phyloP scores from a whole-genome alignment of 2,329 filamentous ascomycete species.

The Penicillium paneum region DNA sequence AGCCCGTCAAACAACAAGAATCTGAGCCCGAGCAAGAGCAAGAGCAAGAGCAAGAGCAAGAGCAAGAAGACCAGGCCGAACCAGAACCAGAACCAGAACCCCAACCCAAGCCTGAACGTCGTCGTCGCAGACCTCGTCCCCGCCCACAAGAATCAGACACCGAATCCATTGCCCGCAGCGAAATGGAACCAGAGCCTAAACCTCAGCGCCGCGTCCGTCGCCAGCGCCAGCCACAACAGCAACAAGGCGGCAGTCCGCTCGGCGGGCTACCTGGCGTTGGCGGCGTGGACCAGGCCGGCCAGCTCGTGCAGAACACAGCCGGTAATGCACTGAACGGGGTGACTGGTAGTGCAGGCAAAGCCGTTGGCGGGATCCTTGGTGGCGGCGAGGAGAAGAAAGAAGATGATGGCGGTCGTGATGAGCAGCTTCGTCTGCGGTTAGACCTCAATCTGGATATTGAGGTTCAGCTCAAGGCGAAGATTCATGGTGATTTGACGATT shows the following conservation, averaged over 20 bases:
- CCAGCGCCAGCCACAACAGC: slow-evolving; percentile 50
- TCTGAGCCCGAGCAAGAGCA: slow-evolving; percentile 32
- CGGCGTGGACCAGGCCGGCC: slow-evolving; percentile 56
- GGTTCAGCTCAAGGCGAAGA: slow-evolving; percentile 79
- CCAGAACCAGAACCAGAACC: slow-evolving; percentile 35
- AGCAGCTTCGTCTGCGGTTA: slow-evolving; percentile 68
- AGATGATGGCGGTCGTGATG: slow-evolving; percentile 50
- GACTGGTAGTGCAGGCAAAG: slow-evolving; percentile 42
- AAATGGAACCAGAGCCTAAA: slow-evolving; percentile 45
- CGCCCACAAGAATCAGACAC: slow-evolving; percentile 44
- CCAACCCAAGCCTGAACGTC: slow-evolving; percentile 46
- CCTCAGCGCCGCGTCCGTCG: slow-evolving; percentile 32
- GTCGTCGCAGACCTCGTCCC: slow-evolving; percentile 20
- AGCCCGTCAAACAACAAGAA: slow-evolving; percentile 2
- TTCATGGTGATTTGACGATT: slow-evolving; percentile 78
- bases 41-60: slow-evolving; percentile 27
- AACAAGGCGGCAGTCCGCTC: slow-evolving; percentile 40
- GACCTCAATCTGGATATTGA: slow-evolving; percentile 80
- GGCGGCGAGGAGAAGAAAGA: slow-evolving; percentile 41
- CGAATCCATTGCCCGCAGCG: slow-evolving; percentile 52
- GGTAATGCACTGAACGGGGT: slow-evolving; percentile 47
- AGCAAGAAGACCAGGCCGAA: slow-evolving; percentile 16
- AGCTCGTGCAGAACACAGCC: slow-evolving; percentile 51
- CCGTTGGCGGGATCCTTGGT: slow-evolving; percentile 39
- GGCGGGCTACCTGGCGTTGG: slow-evolving; percentile 45